phyloP scores from a whole-genome alignment of 768 basidiomycete genomes.

The Lactarius sanguifluus region DNA sequence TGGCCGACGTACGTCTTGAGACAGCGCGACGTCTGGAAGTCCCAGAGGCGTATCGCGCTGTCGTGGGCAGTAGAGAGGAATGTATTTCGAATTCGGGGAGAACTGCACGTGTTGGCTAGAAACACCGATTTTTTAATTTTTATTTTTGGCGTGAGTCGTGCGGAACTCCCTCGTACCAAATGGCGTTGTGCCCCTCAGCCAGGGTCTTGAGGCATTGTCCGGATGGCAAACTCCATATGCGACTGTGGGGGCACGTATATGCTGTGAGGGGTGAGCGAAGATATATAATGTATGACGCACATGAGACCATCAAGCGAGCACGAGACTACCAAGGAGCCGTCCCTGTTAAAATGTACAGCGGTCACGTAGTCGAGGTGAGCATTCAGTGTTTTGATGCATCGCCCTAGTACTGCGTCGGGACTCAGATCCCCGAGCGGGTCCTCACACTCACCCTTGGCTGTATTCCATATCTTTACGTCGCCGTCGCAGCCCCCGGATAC shows the following conservation, averaged over 20 bases:
- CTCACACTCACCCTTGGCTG: slow-evolving; percentile 60
- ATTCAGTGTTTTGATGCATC: slow-evolving; percentile 80
- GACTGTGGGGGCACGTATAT: slow-evolving; percentile 47
- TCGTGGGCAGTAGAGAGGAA: slow-evolving; percentile 95
- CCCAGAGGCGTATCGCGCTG: slow-evolving; percentile 91
- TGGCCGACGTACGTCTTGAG: slow-evolving; percentile 90
- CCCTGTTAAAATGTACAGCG: slow-evolving; percentile 90
- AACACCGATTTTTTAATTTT: not conserved
- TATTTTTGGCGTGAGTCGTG: not conserved
- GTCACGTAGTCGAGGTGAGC: slow-evolving; percentile 96
- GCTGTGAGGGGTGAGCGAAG: slow-evolving; percentile 5
- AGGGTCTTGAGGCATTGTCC: slow-evolving; percentile 97
- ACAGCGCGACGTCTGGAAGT: slow-evolving; percentile 87
- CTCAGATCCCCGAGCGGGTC: not conserved
- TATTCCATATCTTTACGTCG: slow-evolving; percentile 91
- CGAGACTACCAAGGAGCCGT: slow-evolving; percentile 88
- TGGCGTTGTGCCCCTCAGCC: slow-evolving; percentile 83
- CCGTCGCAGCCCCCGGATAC: slow-evolving; percentile 94
- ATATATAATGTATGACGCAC: slow-evolving; percentile 47
- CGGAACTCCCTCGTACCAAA: slow-evolving; percentile 53
- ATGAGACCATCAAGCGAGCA: slow-evolving; percentile 92
- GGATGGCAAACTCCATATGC: slow-evolving; percentile 90
- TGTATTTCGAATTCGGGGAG: slow-evolving; percentile 93
- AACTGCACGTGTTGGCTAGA: slow-evolving; percentile 86
- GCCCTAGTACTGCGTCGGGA: slow-evolving; percentile 50